Base-by-base conservation (phyloP, 2,329 filamentous ascomycete species). In the Celoporthe dispersa region DNA sequence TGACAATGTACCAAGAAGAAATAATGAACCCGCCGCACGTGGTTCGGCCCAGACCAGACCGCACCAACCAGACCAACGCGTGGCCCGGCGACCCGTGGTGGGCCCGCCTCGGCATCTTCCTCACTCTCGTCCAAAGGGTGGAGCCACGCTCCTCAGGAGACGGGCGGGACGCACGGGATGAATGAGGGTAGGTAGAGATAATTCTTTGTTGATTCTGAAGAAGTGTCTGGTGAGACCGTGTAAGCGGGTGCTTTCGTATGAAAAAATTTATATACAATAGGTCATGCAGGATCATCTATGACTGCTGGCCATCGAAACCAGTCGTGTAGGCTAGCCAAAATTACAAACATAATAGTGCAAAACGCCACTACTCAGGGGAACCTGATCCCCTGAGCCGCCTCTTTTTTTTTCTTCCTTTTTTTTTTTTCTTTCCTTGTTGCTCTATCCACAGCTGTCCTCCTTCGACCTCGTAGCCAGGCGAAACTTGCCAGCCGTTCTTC, bases 231-330 rank as follows among this genome's bases (percentile, higher is more conserved):
- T 48, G 11, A 60, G 19, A 37, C 57, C 33, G 33, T 60, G 16
- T 37, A 37, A n/a, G 8, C 31, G 57, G 31, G 2, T 35, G 33
- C 11, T 37, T 19, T 25, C 57, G 16, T 37, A 31, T 2, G 14
- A 28, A 16, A 14, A 6, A 57, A 57, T n/a, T 2, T 60, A 25
- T 60, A 60, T 37, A 60, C 57, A 57, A 19, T 28, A 31, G 53
- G 53, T 31, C 57, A 37, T 35, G 57, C 57, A 60, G 57, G 31
- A 37, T 35, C 57, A 60, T 60, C 31, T 37, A 19, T 37, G 33
- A n/a, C 57, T 33, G 57, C 55, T 60, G 33, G 57, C 57, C 57
- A 22, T 60, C 57, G 57, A 37, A 60, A 60, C 57, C 57, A 33
- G 57, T 60, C 57, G 57, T 33, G 31, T 14, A 35, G 57, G 57